phyloP scores from a whole-genome alignment of 495 filamentous ascomycete genomes.

The Pyronema omphalodes region DNA sequence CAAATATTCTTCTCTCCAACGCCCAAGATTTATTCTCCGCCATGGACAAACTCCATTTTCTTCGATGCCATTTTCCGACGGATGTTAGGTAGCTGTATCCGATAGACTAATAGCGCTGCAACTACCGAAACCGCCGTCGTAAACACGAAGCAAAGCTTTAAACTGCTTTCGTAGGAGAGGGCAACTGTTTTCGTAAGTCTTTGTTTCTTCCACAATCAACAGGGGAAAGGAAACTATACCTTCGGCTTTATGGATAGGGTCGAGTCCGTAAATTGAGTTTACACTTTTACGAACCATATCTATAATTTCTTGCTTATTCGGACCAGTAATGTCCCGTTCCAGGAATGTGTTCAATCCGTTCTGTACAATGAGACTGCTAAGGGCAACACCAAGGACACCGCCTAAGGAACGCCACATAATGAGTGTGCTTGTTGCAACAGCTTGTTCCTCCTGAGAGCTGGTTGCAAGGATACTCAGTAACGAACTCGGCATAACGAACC shows the following conservation, averaged over 20 bases:
- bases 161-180: conserved; percentile 8
- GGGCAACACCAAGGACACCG: conserved; percentile 50
- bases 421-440: conserved; percentile 53
- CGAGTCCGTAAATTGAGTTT: conserved; percentile 31
- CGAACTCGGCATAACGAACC: conserved; percentile 43
- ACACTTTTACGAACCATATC: conserved; percentile 37
- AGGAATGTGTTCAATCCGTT: conserved; percentile 47
- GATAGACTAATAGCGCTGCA: background rate
- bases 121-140: conserved; percentile 7
- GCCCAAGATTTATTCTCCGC: background rate
- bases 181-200: conserved; percentile 9
- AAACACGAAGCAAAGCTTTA: conserved; percentile 12
- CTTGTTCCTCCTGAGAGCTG: conserved; percentile 49
- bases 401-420: conserved; percentile 51
- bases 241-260: conserved; percentile 33
- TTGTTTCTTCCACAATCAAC: too few species aligned
- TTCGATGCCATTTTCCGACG: background rate
- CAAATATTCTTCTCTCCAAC: background rate
- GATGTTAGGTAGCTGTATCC: conserved; percentile 5
- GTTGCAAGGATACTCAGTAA: conserved; percentile 52
- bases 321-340: conserved; percentile 35
- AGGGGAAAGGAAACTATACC: conserved; percentile 24
- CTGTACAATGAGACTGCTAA: conserved; percentile 56
- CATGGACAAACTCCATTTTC: background rate
- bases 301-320: conserved; percentile 33